These are phyloP conservation scores for Acer yangbiense DNA, from an alignment of 345 rosid genomes.

Conservation along the genomic window DNA sequence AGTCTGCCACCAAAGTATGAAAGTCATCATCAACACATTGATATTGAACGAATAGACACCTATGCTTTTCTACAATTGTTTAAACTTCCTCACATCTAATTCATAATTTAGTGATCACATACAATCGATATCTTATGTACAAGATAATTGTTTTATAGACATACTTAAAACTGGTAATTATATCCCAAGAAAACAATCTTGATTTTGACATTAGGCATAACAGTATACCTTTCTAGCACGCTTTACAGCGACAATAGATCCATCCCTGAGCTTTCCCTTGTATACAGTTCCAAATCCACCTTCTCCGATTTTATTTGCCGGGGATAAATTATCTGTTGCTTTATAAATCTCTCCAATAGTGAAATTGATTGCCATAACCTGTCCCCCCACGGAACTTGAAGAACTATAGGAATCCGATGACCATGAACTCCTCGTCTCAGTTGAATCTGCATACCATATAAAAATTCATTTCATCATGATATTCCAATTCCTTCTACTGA, in stretches of 20 bases:
- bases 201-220: neutral
- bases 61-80: neutral
- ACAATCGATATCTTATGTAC: neutral
- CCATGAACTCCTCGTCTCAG: constrained; percentile 39
- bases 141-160: too few species aligned
- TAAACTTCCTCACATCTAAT: neutral
- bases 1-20: constrained; percentile 51
- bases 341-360: constrained; percentile 67
- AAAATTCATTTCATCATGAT: neutral
- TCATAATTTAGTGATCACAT: neutral
- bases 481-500: too few species aligned
- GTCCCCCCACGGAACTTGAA: constrained; percentile 46
- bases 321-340: constrained; percentile 76
- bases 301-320: constrained; percentile 66
- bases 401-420: constrained; percentile 57
- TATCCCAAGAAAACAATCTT: neutral
- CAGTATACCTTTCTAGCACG: constrained; percentile 75
- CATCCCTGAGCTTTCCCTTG: constrained; percentile 80
- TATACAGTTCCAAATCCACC: constrained; percentile 82
- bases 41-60: neutral
- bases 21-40: constrained; percentile 15
- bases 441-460: constrained; percentile 44
- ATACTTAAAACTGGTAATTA: neutral
- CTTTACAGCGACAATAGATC: constrained; percentile 80
- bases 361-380: constrained; percentile 37